Evolutionary conservation across 148 eudicot species (phyloP).

Genomic region (Fagopyrum homotropicum): DNA sequence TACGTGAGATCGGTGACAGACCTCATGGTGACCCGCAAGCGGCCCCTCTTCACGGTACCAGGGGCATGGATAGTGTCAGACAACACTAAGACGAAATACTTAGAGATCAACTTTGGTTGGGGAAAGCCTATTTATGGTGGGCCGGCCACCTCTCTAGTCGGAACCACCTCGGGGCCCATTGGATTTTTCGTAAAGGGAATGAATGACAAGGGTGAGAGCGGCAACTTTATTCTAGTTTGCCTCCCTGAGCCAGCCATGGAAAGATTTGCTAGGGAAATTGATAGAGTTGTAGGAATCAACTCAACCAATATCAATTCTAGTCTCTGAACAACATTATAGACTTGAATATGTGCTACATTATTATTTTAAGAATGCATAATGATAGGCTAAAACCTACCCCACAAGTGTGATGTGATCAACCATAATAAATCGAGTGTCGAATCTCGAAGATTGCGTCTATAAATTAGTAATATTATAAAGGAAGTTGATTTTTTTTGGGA

Average conservation of each 20-base stretch:
- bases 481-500: too few species aligned
- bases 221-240: not conserved
- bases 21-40: slow-evolving; percentile 10
- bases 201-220: not conserved
- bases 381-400: too few species aligned
- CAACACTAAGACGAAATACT: not conserved
- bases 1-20: slow-evolving; percentile 13
- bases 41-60: not conserved
- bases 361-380: too few species aligned
- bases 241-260: not conserved
- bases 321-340: too few species aligned
- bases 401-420: too few species aligned
- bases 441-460: too few species aligned
- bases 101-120: slow-evolving; percentile 25
- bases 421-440: too few species aligned
- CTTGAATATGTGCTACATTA: too few species aligned
- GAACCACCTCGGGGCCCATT: not conserved
- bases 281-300: not conserved
- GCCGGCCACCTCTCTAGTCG: not conserved
- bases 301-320: too few species aligned
- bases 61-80: slow-evolving; percentile 17
- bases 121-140: slow-evolving; percentile 22
- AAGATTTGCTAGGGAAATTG: too few species aligned
- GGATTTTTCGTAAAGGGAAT: not conserved
- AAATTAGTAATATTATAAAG: too few species aligned